Conservation (phyloP, 1,139 yeast species). For the Pneumocystis jirovecii region DNA sequence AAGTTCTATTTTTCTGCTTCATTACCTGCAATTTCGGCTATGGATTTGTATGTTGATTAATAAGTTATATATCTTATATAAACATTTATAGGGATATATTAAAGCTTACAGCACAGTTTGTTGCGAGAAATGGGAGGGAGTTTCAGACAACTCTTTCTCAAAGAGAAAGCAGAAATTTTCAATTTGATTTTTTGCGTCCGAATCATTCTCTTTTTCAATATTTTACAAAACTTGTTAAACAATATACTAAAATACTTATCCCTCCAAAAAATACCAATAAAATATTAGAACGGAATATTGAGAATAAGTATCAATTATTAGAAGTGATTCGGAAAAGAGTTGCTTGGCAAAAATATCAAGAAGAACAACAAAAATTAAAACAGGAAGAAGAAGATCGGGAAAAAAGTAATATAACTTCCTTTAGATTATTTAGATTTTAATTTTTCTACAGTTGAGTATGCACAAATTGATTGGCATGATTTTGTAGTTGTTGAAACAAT, state of each 20-base stretch:
- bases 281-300: conserved; percentile 17
- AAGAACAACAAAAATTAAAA: conserved; percentile 23
- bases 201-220: conserved; percentile 46
- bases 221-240: conserved; percentile 39
- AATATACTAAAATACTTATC: conserved; percentile 36
- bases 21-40: conserved; percentile 42
- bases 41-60: conserved; percentile 31
- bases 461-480: conserved; percentile 79
- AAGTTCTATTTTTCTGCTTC: conserved; percentile 35
- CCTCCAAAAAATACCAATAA: conserved; percentile 17
- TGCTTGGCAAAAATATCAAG: conserved; percentile 33
- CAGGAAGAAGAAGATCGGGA: conserved; percentile 28
- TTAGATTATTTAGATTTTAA: neutral
- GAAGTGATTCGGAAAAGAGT: conserved; percentile 45
- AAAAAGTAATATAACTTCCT: conserved; percentile 17
- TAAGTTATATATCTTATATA: neutral
- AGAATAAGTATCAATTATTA: conserved; percentile 29
- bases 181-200: conserved; percentile 52
- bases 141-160: conserved; percentile 31
- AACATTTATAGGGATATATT: conserved; percentile 33
- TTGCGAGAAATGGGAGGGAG: conserved; percentile 39
- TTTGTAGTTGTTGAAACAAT: conserved; percentile 58
- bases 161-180: conserved; percentile 32
- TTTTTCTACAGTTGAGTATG: conserved; percentile 33
- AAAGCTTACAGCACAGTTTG: conserved; percentile 56